Evolutionary conservation across 257 asterid species (phyloP).

Genomic region (Nicotiana knightiana): DNA sequence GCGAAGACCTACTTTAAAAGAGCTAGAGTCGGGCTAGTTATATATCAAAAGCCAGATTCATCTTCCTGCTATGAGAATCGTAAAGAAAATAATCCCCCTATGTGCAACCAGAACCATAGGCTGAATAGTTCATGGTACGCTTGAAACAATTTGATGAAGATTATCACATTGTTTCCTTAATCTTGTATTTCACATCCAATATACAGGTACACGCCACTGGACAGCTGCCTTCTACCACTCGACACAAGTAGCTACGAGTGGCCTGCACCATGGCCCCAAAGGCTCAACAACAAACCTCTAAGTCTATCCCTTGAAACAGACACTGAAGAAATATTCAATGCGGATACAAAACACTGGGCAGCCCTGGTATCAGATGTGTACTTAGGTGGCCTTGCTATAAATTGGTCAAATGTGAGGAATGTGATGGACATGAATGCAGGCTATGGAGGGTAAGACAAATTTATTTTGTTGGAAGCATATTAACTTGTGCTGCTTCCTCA

Average conservation of each 20-base stretch:
- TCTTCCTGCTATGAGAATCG: constrained; percentile 70
- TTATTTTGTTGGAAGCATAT: background rate
- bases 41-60: constrained; percentile 74
- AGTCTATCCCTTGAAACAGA: constrained; percentile 46
- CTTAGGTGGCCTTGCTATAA: constrained; percentile 54
- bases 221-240: constrained; percentile 60
- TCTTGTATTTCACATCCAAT: background rate
- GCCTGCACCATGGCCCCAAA: constrained; percentile 90
- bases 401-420: constrained; percentile 72
- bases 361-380: constrained; percentile 77
- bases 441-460: constrained; percentile 78
- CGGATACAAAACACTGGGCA: constrained; percentile 81
- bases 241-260: constrained; percentile 29
- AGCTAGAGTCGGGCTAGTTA: constrained; percentile 59
- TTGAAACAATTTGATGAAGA: background rate
- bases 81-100: constrained; percentile 55
- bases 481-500: background rate
- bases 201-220: constrained; percentile 73
- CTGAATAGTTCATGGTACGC: constrained; percentile 63
- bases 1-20: constrained; percentile 32
- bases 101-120: constrained; percentile 50
- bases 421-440: constrained; percentile 96
- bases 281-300: constrained; percentile 62
- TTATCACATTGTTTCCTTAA: background rate
- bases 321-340: constrained; percentile 53